Base-by-base conservation (phyloP, 2,329 filamentous ascomycete genomes). In the Neoarthrinium moseri region DNA sequence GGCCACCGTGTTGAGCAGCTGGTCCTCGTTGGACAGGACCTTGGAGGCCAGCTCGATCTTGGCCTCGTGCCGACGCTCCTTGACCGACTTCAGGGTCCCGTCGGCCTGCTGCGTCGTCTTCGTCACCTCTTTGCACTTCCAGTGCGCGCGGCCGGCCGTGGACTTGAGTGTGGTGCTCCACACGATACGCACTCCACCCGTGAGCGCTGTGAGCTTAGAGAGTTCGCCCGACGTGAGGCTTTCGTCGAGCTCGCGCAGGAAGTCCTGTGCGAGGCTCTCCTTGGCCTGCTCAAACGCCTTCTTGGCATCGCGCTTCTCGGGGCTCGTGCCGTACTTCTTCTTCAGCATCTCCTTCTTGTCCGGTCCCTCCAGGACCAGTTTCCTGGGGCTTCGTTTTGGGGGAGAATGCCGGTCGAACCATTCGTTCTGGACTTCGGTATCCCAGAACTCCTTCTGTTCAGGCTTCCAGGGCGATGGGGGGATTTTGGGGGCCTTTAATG, bases 21-120 rank as follows among this genome's bases (percentile, higher is more conserved):
- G 82, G 47, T 86, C 68, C 54, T 88, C 81, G 58, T 86, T 79
- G 61, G 90, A 83, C 51, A 97, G 91, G 37, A 96, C 85, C 63
- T 95, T 95, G 45, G 89, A 83, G 0, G 91, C 89, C 3, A 97
- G 80, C 62, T 97, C 91, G 59, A 97, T 96, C 13, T 76, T 82
- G 8, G 89, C 90, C 56, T 80, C 68, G 63, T 92, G 83, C 54
- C 80, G 76, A 15, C 69, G 68, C 54, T 75, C 62, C 11, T 56
- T 62, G 13, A 43, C 43, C 8, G 53, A 60, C 3, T 58, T 53
- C 13, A 57, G 57, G 10, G 53, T 50, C 13, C 56, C 58, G 17
- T 55, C 60, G 54, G 41, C 43, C 58, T 61, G 41, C 61, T 62
- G 52, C 67, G 69, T 50, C 13, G 38, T 54, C 3, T 49, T 52